Percentiles rank a stretch among this genome's conserved stretches.
phyloP scores from a whole-genome alignment of 2,329 filamentous ascomycete genomes.

The Cladophialophora carrionii region DNA sequence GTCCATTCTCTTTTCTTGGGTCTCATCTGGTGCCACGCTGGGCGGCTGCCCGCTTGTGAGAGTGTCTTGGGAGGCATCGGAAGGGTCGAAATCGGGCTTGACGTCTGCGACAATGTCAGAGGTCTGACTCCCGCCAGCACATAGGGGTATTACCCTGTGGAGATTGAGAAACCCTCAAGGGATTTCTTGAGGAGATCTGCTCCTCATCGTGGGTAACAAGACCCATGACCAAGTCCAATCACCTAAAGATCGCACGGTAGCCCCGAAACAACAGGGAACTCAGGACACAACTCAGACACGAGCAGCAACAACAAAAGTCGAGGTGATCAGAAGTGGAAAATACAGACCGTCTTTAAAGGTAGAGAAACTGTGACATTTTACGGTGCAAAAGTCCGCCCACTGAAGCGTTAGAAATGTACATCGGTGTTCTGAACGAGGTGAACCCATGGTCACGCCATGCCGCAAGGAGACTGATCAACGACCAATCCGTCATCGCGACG shows the following conservation, averaged over 20 bases:
- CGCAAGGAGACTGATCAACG: background rate
- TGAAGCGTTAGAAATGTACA: slow-evolving; percentile 8
- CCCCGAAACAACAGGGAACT: background rate
- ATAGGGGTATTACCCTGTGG: background rate
- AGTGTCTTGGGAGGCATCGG: slow-evolving; percentile 18
- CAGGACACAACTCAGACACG: background rate
- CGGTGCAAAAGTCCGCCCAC: background rate
- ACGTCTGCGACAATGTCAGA: background rate
- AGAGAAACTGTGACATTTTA: slow-evolving; percentile 2
- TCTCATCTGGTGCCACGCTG: slow-evolving; percentile 20
- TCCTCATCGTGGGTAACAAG: background rate
- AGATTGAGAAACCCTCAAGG: background rate
- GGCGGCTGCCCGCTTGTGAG: slow-evolving; percentile 13
- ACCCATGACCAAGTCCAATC: slow-evolving; percentile 22
- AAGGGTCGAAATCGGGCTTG: background rate
- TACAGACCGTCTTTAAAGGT: background rate
- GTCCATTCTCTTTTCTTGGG: slow-evolving; percentile 13
- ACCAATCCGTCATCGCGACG: background rate
- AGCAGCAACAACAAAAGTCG: background rate
- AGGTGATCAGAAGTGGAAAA: background rate
- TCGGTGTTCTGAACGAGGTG: background rate
- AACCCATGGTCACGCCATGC: background rate
- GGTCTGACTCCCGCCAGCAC: background rate
- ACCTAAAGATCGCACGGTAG: background rate
- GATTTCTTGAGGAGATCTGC: slow-evolving; percentile 14